These are phyloP conservation scores for Trichopus zeylanicus DNA, from an alignment of 116 monocot species.

Conservation along the genomic window DNA sequence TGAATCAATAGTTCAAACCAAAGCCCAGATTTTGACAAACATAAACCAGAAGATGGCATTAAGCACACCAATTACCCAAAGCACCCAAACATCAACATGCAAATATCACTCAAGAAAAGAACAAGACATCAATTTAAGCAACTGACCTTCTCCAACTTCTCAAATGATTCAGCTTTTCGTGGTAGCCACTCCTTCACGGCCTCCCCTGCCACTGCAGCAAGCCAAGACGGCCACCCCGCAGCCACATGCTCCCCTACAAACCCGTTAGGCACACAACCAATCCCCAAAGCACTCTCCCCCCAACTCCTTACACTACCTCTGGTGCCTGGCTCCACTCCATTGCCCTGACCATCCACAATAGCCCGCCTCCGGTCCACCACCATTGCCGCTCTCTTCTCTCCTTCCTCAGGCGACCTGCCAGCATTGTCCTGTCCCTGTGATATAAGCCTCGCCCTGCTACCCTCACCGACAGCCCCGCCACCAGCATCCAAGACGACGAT, in stretches of 20 bases:
- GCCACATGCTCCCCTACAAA: slow-evolving; percentile 48
- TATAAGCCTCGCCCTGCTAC: slow-evolving; percentile 4
- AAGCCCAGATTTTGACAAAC: too few species aligned
- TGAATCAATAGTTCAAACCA: too few species aligned
- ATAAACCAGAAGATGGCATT: too few species aligned
- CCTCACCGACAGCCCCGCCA: background rate
- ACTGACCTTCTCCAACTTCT: slow-evolving; percentile 79
- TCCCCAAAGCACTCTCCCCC: too few species aligned
- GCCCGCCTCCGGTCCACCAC: slow-evolving; percentile 13
- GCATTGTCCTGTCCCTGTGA: slow-evolving; percentile 23
- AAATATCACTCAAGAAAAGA: too few species aligned
- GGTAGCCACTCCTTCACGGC: slow-evolving; percentile 85
- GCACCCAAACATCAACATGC: too few species aligned
- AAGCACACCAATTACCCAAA: too few species aligned
- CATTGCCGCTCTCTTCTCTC: slow-evolving; percentile 20
- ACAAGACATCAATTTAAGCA: background rate
- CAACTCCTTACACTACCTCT: too few species aligned
- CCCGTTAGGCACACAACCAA: slow-evolving; percentile 31
- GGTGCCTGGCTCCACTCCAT: too few species aligned
- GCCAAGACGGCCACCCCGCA: too few species aligned
- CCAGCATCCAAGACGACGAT: slow-evolving; percentile 6
- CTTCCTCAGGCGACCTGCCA: background rate
- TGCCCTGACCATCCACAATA: slow-evolving; percentile 6
- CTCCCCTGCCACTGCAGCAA: slow-evolving; percentile 59
- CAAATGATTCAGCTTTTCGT: slow-evolving; percentile 56